These are phyloP conservation scores for Ascodesmis nigricans DNA, from an alignment of 495 filamentous ascomycete species.

Conservation along the genomic window DNA sequence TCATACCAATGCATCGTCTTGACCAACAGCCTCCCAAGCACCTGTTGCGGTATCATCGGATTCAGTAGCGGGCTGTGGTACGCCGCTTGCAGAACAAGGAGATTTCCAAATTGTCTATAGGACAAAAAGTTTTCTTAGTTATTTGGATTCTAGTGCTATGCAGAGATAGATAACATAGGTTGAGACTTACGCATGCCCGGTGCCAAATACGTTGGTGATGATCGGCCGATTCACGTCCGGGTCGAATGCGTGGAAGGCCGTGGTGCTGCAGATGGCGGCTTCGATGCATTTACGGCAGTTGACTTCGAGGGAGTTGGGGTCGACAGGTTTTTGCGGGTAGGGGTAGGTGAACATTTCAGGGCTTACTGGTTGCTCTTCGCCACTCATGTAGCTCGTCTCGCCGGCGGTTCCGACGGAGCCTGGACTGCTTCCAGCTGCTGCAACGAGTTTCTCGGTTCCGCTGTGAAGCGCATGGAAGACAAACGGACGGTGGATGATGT, in stretches of 20 bases:
- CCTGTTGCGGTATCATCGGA: slow-evolving; percentile 9
- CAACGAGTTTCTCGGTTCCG: slow-evolving; percentile 6
- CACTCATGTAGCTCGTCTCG: background rate
- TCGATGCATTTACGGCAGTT: slow-evolving; percentile 36
- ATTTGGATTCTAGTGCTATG: background rate
- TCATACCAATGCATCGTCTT: slow-evolving; percentile 18
- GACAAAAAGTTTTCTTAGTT: slow-evolving; percentile 5
- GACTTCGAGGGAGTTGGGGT: slow-evolving; percentile 20
- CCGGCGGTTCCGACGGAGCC: too few species aligned
- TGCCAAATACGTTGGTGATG: slow-evolving; percentile 87
- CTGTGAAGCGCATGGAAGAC: slow-evolving; percentile 42
- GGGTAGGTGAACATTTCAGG: too few species aligned
- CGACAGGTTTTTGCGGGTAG: too few species aligned
- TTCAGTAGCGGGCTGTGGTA: slow-evolving; percentile 25
- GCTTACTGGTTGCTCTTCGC: too few species aligned
- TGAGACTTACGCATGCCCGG: slow-evolving; percentile 75
- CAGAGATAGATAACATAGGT: background rate
- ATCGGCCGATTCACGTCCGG: slow-evolving; percentile 39
- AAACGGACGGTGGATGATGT: slow-evolving; percentile 74
- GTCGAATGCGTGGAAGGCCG: slow-evolving; percentile 55
- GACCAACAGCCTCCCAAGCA: slow-evolving; percentile 12
- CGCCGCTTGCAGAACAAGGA: slow-evolving; percentile 65
- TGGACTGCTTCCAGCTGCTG: background rate
- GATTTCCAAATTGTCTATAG: slow-evolving; percentile 83
- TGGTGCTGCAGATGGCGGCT: slow-evolving; percentile 64